These are phyloP conservation scores for Termitomyces sp. DNA, from an alignment of 768 basidiomycete genomes.

Conservation along the genomic window DNA sequence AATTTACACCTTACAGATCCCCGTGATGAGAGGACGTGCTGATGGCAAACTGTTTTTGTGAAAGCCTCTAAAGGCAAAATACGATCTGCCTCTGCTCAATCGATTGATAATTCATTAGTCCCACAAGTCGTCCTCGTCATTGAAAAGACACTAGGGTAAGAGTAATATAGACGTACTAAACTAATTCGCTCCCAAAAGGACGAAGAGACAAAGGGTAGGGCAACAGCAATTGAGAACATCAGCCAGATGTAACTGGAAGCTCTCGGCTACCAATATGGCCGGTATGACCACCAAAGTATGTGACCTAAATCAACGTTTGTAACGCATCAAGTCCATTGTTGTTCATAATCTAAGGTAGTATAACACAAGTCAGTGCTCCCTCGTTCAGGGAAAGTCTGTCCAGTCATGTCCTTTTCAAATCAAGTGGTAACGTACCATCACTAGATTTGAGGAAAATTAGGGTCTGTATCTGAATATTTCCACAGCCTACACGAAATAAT, in stretches of 20 bases:
- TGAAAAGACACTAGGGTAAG: conserved; percentile 25
- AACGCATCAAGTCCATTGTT: too few relatives aligned
- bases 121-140: conserved; percentile 16
- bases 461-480: too few relatives aligned
- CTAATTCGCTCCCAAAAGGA: too few relatives aligned
- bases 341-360: neutral
- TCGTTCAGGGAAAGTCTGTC: neutral
- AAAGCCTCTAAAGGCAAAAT: conserved; percentile 15
- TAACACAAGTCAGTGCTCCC: neutral
- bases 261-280: neutral
- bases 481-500: neutral
- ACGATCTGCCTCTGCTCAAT: conserved; percentile 10
- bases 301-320: neutral
- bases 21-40: conserved; percentile 22
- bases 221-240: neutral
- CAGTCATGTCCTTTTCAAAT: too few relatives aligned
- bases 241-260: neutral
- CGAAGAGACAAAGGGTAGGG: neutral
- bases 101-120: conserved; percentile 16
- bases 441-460: neutral
- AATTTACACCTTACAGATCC: conserved; percentile 16
- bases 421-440: neutral
- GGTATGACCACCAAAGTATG: too few relatives aligned
- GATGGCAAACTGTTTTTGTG: conserved; percentile 12
- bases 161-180: neutral